Conservation (phyloP, 768 basidiomycete genomes). For the Porphyrellus cyaneotinctus region DNA sequence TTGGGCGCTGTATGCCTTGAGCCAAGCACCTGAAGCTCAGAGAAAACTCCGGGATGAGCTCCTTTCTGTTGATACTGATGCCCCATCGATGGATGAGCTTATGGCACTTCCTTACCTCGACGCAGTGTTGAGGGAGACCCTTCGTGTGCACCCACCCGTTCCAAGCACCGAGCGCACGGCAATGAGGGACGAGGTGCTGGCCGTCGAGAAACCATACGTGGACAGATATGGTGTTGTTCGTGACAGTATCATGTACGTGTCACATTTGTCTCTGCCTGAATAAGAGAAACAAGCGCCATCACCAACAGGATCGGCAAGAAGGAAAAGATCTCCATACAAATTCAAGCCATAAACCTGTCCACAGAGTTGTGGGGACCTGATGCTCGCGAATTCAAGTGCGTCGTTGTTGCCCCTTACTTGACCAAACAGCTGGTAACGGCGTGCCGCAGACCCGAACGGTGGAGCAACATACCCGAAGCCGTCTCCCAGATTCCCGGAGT, state of each 20-base stretch:
- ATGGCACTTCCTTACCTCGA: conserved; percentile 69
- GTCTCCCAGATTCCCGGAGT: conserved; percentile 51
- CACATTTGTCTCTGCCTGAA: not conserved
- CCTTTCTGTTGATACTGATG: conserved; percentile 46
- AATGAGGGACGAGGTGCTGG: conserved; percentile 50
- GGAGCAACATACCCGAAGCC: conserved; percentile 46
- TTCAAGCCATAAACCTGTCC: conserved; percentile 49
- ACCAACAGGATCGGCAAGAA: conserved; percentile 40
- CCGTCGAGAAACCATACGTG: conserved; percentile 42
- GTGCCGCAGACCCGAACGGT: conserved; percentile 55
- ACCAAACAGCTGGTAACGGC: not conserved
- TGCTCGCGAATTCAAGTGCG: conserved; percentile 56
- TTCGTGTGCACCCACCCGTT: conserved; percentile 55
- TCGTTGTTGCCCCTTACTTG: not conserved
- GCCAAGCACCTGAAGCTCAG: conserved; percentile 46
- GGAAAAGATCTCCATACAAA: conserved; percentile 46
- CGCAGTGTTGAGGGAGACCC: conserved; percentile 53
- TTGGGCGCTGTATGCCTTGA: conserved; percentile 59
- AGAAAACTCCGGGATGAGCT: conserved; percentile 57
- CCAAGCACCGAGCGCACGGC: conserved; percentile 41
- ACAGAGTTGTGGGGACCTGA: conserved; percentile 61
- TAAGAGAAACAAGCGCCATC: not conserved
- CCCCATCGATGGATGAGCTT: conserved; percentile 66
- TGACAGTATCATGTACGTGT: conserved; percentile 36
- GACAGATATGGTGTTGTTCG: conserved; percentile 42